Evolutionary conservation across 2,329 filamentous ascomycete species (phyloP).

Genomic region (Basipetospora chlamydospora): DNA sequence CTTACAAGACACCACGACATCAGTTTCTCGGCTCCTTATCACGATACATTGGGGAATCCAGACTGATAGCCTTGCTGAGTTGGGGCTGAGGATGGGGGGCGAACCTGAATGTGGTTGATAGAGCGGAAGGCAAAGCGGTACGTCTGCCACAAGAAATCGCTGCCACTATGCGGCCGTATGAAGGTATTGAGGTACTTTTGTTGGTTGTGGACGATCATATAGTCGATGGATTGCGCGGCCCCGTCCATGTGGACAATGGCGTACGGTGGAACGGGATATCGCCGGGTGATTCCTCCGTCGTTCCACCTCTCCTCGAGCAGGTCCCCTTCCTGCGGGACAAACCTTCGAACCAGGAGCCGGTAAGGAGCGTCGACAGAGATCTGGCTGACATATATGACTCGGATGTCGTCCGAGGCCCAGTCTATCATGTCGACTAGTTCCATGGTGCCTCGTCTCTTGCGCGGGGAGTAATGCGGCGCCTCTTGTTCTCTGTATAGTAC

Average conservation of each 20-base stretch:
- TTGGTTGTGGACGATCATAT: background rate
- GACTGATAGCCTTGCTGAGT: too few relatives aligned
- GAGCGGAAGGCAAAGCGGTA: background rate
- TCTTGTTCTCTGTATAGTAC: conserved; percentile 5
- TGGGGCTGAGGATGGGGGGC: background rate
- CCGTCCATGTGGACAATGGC: conserved; percentile 40
- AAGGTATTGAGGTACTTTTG: background rate
- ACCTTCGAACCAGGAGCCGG: conserved; percentile 33
- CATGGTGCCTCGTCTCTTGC: conserved; percentile 7
- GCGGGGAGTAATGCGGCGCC: conserved; percentile 5
- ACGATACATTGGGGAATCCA: too few relatives aligned
- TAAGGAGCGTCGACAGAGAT: conserved; percentile 2
- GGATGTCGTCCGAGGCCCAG: conserved; percentile 6
- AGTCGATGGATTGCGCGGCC: conserved; percentile 13
- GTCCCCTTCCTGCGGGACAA: conserved; percentile 40
- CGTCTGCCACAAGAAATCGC: conserved; percentile 1
- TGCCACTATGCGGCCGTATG: background rate
- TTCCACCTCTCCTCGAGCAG: conserved; percentile 39
- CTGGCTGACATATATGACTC: conserved; percentile 5
- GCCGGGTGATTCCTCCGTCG: conserved; percentile 25
- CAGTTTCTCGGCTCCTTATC: too few relatives aligned
- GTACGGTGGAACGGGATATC: conserved; percentile 38
- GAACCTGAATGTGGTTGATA: background rate
- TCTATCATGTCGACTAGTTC: conserved; percentile 7
- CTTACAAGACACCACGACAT: too few relatives aligned